Conservation (phyloP, 169 alveolate species). For the Plasmodium sp. region DNA sequence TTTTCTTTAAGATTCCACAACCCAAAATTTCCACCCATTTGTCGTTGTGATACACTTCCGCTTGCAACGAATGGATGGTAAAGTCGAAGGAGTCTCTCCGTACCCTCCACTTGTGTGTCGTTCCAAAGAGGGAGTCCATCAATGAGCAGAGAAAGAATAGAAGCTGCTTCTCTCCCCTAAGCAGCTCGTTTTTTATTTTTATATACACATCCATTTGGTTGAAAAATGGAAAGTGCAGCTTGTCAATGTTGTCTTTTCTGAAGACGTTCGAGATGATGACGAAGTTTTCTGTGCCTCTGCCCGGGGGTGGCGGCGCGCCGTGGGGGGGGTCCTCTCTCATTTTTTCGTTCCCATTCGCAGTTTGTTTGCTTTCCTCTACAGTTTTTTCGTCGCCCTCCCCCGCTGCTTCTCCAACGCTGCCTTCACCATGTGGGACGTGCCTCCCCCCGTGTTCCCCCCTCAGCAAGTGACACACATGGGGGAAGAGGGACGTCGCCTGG, state of each 20-base stretch:
- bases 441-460: background rate
- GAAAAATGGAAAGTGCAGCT: slow-evolving; percentile 64
- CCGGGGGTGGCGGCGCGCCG: background rate
- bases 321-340: background rate
- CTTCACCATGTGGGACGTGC: background rate
- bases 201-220: slow-evolving; percentile 68
- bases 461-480: slow-evolving; percentile 14
- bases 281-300: background rate
- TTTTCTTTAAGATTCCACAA: slow-evolving; percentile 68
- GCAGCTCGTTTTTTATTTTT: slow-evolving; percentile 54
- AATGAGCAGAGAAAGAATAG: slow-evolving; percentile 27
- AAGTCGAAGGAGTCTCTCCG: slow-evolving; percentile 62
- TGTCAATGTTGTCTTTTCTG: slow-evolving; percentile 68
- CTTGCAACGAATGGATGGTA: slow-evolving; percentile 53
- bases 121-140: slow-evolving; percentile 1
- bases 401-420: background rate
- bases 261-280: slow-evolving; percentile 37
- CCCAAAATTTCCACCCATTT: slow-evolving; percentile 74
- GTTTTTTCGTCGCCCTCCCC: background rate
- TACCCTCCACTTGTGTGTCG: slow-evolving; percentile 44
- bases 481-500: slow-evolving; percentile 72
- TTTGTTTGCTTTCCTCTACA: background rate
- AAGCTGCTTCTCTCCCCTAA: slow-evolving; percentile 22
- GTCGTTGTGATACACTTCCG: slow-evolving; percentile 58
- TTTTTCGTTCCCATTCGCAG: background rate